Conservation (phyloP, 1,139 yeast genomes). For the Kodamaea derodonti region DNA sequence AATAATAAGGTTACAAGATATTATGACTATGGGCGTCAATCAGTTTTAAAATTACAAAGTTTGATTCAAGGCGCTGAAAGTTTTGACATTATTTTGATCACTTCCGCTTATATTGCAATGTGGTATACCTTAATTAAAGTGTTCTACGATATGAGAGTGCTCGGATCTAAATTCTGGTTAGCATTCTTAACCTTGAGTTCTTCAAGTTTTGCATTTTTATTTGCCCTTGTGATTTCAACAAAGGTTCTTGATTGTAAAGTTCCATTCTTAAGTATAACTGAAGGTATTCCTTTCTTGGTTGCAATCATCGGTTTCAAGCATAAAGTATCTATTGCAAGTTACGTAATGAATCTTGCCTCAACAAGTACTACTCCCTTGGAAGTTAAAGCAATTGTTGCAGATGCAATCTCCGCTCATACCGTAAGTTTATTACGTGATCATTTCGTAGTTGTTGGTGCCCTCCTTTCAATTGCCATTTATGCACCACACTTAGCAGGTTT, state of each 20-base stretch:
- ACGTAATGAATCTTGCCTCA: constrained; percentile 28
- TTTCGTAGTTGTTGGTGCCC: constrained; percentile 68
- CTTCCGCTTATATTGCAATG: constrained; percentile 87
- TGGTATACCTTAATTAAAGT: constrained; percentile 77
- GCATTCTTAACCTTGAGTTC: constrained; percentile 79
- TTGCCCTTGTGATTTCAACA: constrained; percentile 73
- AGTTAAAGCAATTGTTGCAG: constrained; percentile 45
- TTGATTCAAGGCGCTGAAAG: constrained; percentile 76
- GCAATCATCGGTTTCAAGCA: constrained; percentile 92
- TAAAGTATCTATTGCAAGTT: constrained; percentile 64
- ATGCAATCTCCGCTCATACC: constrained; percentile 66
- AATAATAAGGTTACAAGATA: constrained; percentile 62
- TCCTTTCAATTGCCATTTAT: constrained; percentile 62
- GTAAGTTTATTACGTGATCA: constrained; percentile 77
- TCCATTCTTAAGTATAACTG: constrained; percentile 74
- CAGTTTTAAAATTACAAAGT: constrained; percentile 44
- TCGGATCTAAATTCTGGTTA: constrained; percentile 89
- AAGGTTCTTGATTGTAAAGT: constrained; percentile 51
- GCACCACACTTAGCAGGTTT: constrained; percentile 74
- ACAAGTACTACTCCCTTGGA: constrained; percentile 32
- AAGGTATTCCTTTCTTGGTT: constrained; percentile 91
- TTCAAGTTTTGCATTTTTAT: constrained; percentile 80
- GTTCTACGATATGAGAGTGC: constrained; percentile 71
- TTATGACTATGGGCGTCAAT: constrained; percentile 52
- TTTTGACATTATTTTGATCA: constrained; percentile 77